Percentiles rank a stretch among this genome's conserved stretches.
phyloP scores from a whole-genome alignment of 148 eudicot species.

The Bassia scoparia region DNA sequence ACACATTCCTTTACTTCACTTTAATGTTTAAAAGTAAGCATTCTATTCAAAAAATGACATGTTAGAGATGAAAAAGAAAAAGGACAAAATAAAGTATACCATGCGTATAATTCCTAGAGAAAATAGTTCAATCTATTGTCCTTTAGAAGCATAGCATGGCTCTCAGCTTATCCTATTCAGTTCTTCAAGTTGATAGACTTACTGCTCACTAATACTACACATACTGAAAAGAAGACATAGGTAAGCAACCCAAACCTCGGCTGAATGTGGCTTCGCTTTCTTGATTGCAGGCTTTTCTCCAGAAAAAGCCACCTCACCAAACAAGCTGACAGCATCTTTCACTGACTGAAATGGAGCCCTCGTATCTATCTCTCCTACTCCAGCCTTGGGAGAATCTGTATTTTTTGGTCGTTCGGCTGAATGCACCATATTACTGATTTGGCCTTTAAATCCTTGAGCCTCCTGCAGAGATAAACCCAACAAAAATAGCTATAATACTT shows the following conservation, averaged over 20 bases:
- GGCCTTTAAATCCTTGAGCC: neutral
- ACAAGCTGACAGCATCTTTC: conserved; percentile 91
- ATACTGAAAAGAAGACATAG: neutral
- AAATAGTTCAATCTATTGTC: neutral
- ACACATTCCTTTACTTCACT: too few species aligned
- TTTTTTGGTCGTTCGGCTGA: conserved; percentile 49
- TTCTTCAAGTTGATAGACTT: neutral
- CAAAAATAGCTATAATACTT: neutral
- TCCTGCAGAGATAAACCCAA: conserved; percentile 14
- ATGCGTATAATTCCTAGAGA: neutral
- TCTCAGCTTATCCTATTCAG: neutral
- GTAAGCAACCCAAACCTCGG: conserved; percentile 51
- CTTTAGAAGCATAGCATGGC: neutral
- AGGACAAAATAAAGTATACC: neutral
- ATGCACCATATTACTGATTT: conserved; percentile 30
- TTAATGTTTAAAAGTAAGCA: too few species aligned
- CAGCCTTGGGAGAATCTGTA: conserved; percentile 60
- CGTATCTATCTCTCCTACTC: conserved; percentile 93
- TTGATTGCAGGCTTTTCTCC: conserved; percentile 62
- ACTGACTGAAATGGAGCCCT: conserved; percentile 98
- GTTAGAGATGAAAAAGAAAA: neutral
- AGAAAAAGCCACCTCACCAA: conserved; percentile 79
- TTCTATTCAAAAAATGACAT: neutral
- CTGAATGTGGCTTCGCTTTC: conserved; percentile 62
- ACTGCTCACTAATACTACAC: neutral